Conservation (phyloP, 73 alveolate genomes). For the Tetrahymena thermophila region DNA sequence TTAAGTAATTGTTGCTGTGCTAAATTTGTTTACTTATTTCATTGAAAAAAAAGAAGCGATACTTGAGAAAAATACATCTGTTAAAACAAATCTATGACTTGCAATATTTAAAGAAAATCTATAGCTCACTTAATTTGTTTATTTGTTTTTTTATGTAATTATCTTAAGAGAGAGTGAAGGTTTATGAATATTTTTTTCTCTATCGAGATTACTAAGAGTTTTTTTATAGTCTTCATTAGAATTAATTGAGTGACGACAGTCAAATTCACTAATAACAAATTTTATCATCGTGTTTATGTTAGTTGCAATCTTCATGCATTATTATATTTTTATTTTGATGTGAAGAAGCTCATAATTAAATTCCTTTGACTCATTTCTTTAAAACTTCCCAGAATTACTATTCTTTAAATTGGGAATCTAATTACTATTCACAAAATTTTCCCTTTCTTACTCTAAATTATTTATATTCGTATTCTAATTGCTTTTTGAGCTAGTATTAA, state of each 20-base stretch:
- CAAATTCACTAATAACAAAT: neutral
- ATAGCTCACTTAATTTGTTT: neutral
- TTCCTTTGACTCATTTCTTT: neutral
- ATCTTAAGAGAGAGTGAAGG: neutral
- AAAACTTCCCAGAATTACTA: neutral
- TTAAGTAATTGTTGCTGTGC: neutral
- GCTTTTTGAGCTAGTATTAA: neutral
- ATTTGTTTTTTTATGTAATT: neutral
- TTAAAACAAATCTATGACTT: neutral
- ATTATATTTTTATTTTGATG: neutral
- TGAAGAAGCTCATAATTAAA: neutral
- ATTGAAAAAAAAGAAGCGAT: neutral
- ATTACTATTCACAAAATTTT: neutral
- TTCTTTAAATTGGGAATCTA: too few species aligned
- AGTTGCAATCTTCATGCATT: neutral
- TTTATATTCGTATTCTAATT: neutral
- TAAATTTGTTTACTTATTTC: neutral
- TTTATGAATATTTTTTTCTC: neutral
- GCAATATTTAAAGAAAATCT: neutral
- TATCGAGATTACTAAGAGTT: neutral
- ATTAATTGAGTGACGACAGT: neutral
- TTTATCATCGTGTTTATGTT: neutral
- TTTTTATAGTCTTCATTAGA: neutral
- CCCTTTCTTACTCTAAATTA: neutral
- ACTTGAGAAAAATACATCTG: neutral